These are phyloP conservation scores for Dothistroma pini DNA, from an alignment of 2,329 filamentous ascomycete species.

Conservation along the genomic window DNA sequence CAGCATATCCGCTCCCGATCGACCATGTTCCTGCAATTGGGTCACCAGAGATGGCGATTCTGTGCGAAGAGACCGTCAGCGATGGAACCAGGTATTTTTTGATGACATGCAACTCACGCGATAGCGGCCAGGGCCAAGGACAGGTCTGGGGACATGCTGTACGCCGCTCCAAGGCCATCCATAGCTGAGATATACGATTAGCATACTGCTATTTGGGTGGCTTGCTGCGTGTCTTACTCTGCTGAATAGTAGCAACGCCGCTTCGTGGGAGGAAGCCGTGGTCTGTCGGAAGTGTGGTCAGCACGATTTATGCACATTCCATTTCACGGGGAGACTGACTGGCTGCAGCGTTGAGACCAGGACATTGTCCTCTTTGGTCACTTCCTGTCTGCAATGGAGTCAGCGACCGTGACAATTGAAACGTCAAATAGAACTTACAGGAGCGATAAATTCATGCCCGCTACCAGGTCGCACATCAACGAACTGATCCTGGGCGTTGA, in stretches of 20 bases:
- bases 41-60: slow-evolving; percentile 20
- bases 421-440: slow-evolving; percentile 15
- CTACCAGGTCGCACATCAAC: slow-evolving; percentile 25
- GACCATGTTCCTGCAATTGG: slow-evolving; percentile 15
- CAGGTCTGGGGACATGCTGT: slow-evolving; percentile 30
- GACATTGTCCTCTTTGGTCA: slow-evolving; percentile 31
- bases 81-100: background rate
- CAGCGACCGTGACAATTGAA: slow-evolving; percentile 2
- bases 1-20: slow-evolving; percentile 7
- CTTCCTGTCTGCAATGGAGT: background rate
- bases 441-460: slow-evolving; percentile 30
- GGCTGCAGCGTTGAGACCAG: slow-evolving; percentile 29
- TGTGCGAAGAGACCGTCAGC: background rate
- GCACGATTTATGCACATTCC: background rate
- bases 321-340: slow-evolving; percentile 10
- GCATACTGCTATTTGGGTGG: background rate
- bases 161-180: slow-evolving; percentile 14
- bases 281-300: background rate
- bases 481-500: slow-evolving; percentile 31
- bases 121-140: slow-evolving; percentile 13
- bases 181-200: background rate
- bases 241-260: slow-evolving; percentile 27
- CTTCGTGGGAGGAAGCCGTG: slow-evolving; percentile 26
- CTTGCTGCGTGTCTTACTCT: slow-evolving; percentile 15
- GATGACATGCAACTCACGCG: background rate